Base-by-base conservation (phyloP, 345 rosid genomes). In the Hibiscus trionum region DNA sequence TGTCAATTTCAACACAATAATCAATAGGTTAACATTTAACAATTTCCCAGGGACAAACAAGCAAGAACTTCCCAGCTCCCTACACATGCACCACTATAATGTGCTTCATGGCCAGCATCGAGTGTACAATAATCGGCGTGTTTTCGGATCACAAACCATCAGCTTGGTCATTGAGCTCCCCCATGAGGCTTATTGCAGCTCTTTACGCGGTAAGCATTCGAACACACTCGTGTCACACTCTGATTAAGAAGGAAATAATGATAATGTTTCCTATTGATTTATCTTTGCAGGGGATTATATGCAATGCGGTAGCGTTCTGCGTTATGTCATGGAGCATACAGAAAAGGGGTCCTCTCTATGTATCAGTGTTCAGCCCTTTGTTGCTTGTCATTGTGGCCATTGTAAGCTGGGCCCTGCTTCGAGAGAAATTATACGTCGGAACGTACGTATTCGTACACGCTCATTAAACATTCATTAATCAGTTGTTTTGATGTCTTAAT, bases 351-450 rank as follows among this genome's bases (percentile, higher is more conserved):
- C 86, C 99, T 46, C 96, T 95, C 1, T 92, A 90, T 59, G 96
- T 86, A 0, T 95, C 99, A 1, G 92, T 95, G 11, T 95, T 92
- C 81, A 89, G 88, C 72, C 99, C 99, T 6, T 75, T 92, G 80
- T 46, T 85, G 73, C 96, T 95, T 0, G 86, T 95, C 0, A 69
- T 88, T 0, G 96, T 86, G 11, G 93, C 99, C 1, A 70, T 89
- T 69, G 75, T 89, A 63, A 92, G 96, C 68, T 91, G 97, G 97
- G 86, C 96, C 2, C 37, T 95, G 65, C 89, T 94, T 57, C 87
- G 77, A 0, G 97, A 94, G 84, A 92, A 91, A 83, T 52, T 94
- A 60, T 86, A 83, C 55, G 73, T 88, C 1, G 97, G 97, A 75
- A 88, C 94, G 96, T 94, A 73, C 17, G 97, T 79, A 9, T 44